A percentile compares a stretch with the other conserved stretches of the same genome.
Conservation (phyloP, 2,329 filamentous ascomycete species). For the Pestalotiopsis sp. region DNA sequence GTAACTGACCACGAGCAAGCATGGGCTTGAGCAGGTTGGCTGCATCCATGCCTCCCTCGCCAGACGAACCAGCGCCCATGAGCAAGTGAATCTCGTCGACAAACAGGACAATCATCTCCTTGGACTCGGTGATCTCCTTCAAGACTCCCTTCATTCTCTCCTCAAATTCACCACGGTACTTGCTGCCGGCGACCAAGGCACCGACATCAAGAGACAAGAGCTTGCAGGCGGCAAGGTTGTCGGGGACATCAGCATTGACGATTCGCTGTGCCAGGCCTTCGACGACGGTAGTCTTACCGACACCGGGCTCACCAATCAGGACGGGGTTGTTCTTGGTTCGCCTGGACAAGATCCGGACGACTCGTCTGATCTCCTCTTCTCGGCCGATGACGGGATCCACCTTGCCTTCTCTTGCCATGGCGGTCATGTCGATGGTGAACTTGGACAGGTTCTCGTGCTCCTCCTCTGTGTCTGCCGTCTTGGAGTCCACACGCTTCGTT, state of each 20-base stretch:
- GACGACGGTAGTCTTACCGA: conserved; percentile 97
- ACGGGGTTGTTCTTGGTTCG: conserved; percentile 99
- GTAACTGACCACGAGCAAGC: conserved; percentile 93
- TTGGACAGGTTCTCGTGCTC: conserved; percentile 97
- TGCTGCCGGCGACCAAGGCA: conserved; percentile 93
- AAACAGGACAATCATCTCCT: conserved; percentile 96
- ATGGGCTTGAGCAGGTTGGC: conserved; percentile 98
- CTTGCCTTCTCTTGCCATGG: conserved; percentile 94
- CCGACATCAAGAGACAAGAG: conserved; percentile 95
- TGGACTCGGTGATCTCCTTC: conserved; percentile 93
- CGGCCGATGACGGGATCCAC: conserved; percentile 96
- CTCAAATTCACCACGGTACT: conserved; percentile 98
- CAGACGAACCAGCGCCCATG: conserved; percentile 94
- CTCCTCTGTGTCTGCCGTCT: conserved; percentile 89
- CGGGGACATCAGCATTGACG: conserved; percentile 94
- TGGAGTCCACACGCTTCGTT: conserved; percentile 91
- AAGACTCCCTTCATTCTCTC: conserved; percentile 99
- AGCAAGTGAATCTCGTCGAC: conserved; percentile 98
- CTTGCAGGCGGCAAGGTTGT: conserved; percentile 92
- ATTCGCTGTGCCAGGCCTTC: conserved; percentile 95
- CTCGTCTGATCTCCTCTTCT: conserved; percentile 92
- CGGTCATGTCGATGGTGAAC: conserved; percentile 98
- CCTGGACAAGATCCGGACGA: conserved; percentile 88
- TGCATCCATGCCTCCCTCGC: conserved; percentile 98
- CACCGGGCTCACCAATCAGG: conserved; percentile 95